A percentile compares a stretch with the other conserved stretches of the same genome.
Evolutionary conservation across 2,329 filamentous ascomycete genomes (phyloP).

Genomic region (Aspergillus sp.): DNA sequence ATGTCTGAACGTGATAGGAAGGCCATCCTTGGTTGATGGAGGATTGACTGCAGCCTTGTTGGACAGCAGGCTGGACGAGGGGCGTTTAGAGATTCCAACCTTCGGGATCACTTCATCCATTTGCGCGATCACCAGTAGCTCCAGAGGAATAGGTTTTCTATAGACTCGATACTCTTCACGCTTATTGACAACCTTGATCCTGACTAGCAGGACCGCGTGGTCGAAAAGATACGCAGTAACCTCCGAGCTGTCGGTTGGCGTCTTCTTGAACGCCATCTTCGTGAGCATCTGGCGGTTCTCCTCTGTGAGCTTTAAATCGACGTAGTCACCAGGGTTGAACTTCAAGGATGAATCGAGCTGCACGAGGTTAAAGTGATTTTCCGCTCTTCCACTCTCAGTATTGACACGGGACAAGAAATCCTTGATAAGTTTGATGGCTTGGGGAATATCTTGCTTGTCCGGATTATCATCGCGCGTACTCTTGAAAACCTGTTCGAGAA

Average conservation of each 20-base stretch:
- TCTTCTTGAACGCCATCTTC: slow-evolving; percentile 91
- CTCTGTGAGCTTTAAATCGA: slow-evolving; percentile 90
- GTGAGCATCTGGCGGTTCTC: slow-evolving; percentile 88
- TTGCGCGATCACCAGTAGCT: slow-evolving; percentile 85
- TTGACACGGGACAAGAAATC: slow-evolving; percentile 86
- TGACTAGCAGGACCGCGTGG: slow-evolving; percentile 85
- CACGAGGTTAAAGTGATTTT: slow-evolving; percentile 94
- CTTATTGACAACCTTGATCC: slow-evolving; percentile 87
- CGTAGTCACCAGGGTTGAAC: slow-evolving; percentile 81
- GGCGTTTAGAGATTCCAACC: slow-evolving; percentile 71
- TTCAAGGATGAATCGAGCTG: slow-evolving; percentile 86
- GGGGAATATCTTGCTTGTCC: slow-evolving; percentile 86
- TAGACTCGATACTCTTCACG: slow-evolving; percentile 93
- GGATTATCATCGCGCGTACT: slow-evolving; percentile 82
- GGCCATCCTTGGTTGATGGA: slow-evolving; percentile 61
- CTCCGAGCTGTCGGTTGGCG: slow-evolving; percentile 76
- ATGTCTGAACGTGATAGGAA: slow-evolving; percentile 93
- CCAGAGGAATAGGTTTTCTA: slow-evolving; percentile 86
- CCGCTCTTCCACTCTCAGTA: slow-evolving; percentile 88
- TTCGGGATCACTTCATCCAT: slow-evolving; percentile 94
- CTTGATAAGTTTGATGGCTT: slow-evolving; percentile 78
- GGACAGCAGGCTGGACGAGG: slow-evolving; percentile 76
- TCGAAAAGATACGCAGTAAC: slow-evolving; percentile 96
- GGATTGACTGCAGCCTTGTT: slow-evolving; percentile 47
- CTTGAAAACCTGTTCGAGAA: slow-evolving; percentile 87